phyloP scores from a whole-genome alignment of 2,329 filamentous ascomycete genomes.

The Cordyceps tenuipes region DNA sequence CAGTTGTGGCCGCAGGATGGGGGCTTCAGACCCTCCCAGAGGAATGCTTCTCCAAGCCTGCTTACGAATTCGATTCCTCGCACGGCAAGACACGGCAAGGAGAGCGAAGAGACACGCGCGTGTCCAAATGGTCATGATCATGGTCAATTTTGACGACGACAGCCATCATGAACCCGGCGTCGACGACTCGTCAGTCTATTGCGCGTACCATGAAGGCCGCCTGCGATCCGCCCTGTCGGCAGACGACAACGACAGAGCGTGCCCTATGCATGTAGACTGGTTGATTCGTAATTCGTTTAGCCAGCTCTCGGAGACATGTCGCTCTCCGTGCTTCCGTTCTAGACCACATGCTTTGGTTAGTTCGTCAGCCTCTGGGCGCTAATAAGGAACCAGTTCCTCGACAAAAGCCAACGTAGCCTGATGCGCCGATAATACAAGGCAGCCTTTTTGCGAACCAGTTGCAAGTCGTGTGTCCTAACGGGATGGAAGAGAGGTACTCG shows the following conservation, averaged over 20 bases:
- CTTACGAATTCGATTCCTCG: neutral
- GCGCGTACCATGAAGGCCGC: neutral
- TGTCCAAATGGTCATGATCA: neutral
- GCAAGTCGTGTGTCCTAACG: neutral
- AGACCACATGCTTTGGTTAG: neutral
- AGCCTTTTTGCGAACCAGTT: neutral
- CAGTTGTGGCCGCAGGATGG: neutral
- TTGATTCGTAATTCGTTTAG: neutral
- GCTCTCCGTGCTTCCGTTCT: slow-evolving; percentile 3
- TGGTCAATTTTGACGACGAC: neutral
- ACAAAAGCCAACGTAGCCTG: no score
- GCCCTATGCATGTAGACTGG: neutral
- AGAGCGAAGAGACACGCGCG: neutral
- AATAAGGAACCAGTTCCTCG: neutral
- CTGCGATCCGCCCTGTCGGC: neutral
- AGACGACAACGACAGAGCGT: neutral
- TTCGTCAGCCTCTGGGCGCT: neutral
- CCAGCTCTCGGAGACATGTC: neutral
- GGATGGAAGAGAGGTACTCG: no score
- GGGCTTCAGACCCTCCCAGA: neutral
- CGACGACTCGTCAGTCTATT: neutral
- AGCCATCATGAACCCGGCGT: neutral
- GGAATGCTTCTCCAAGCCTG: neutral
- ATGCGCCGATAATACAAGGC: no score
- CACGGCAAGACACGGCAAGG: neutral